Conservation (phyloP, 805 yeast species). For the Wickerhamomyces alni region DNA sequence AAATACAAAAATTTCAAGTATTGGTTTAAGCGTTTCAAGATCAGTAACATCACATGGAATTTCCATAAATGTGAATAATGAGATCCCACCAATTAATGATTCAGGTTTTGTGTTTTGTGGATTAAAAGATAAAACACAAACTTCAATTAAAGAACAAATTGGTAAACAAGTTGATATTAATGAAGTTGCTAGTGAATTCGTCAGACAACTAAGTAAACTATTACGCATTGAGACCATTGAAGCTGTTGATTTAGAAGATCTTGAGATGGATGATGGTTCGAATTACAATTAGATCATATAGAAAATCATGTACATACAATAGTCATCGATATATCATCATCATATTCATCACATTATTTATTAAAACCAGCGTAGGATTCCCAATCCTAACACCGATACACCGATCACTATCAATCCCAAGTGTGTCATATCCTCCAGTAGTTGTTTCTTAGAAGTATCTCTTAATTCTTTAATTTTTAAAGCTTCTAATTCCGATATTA, state of each 20-base stretch:
- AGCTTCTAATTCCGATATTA: neutral
- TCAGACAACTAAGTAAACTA: conserved; percentile 34
- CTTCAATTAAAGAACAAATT: conserved; percentile 36
- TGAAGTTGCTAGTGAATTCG: conserved; percentile 40
- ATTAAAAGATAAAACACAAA: conserved; percentile 53
- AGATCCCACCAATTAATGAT: conserved; percentile 61
- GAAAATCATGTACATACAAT: neutral
- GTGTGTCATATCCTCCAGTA: neutral
- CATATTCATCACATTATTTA: neutral
- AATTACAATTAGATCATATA: neutral
- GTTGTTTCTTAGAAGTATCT: neutral
- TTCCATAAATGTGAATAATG: conserved; percentile 72
- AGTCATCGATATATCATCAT: too few relatives aligned
- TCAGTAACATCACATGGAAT: conserved; percentile 87
- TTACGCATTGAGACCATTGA: conserved; percentile 34
- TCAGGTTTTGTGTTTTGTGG: conserved; percentile 78
- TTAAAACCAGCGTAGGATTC: neutral
- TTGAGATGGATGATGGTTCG: conserved; percentile 14
- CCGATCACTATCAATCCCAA: neutral
- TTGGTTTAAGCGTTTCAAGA: conserved; percentile 83
- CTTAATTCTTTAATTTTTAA: neutral
- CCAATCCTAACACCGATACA: neutral
- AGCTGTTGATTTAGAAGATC: conserved; percentile 29
- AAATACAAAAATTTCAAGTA: conserved; percentile 68
- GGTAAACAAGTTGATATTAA: conserved; percentile 18